A percentile compares a stretch with the other conserved stretches of the same genome.
Conservation (phyloP, 345 rosid genomes). For the Eutrema japonicum region DNA sequence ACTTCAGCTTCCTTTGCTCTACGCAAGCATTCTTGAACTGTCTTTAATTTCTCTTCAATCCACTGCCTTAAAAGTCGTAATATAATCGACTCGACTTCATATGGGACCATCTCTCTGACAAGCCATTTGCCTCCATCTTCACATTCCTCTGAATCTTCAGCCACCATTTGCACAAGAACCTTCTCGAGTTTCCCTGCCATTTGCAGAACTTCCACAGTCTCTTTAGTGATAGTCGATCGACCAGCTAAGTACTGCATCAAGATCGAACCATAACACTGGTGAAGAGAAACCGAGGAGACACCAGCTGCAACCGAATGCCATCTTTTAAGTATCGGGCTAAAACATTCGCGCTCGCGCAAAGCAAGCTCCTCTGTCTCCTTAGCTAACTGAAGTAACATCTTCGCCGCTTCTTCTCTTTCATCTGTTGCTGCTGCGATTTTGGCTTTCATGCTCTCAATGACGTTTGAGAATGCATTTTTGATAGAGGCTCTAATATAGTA, state of each 20-base stretch:
- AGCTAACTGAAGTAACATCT: constrained; percentile 62
- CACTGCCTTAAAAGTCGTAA: constrained; percentile 54
- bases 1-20: constrained; percentile 85
- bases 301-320: constrained; percentile 69
- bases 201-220: constrained; percentile 62
- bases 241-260: constrained; percentile 70
- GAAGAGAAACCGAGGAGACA: constrained; percentile 71
- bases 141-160: constrained; percentile 76
- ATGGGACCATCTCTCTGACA: constrained; percentile 82
- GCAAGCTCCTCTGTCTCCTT: constrained; percentile 78
- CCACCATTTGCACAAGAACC: constrained; percentile 77
- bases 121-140: constrained; percentile 88
- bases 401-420: constrained; percentile 60
- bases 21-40: constrained; percentile 49
- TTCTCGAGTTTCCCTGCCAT: constrained; percentile 84
- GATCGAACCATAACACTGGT: constrained; percentile 68
- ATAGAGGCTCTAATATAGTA: constrained; percentile 72
- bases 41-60: constrained; percentile 62
- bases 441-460: constrained; percentile 50
- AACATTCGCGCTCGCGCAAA: constrained; percentile 64
- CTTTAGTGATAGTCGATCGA: constrained; percentile 49
- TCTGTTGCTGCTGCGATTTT: constrained; percentile 39
- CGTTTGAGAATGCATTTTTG: constrained; percentile 69
- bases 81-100: constrained; percentile 71
- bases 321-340: constrained; percentile 71